A percentile compares a stretch with the other conserved stretches of the same genome.
phyloP scores from a whole-genome alignment of 306 rosid genomes.

The Lathyrus sativus region DNA sequence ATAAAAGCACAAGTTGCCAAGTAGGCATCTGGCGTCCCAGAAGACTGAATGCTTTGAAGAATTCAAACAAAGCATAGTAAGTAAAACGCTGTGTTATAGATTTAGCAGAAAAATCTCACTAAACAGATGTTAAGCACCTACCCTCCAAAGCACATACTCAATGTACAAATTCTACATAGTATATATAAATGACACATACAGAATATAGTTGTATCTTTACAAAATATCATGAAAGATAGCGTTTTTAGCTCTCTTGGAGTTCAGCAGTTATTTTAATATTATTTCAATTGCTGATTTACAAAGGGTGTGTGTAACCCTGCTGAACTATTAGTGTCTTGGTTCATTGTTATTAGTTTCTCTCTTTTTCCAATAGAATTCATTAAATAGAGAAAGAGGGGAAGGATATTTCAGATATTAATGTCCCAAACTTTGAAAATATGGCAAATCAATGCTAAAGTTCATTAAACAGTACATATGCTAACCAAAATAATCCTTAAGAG shows the following conservation, averaged over 20 bases:
- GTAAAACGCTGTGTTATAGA: background rate
- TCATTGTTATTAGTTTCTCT: background rate
- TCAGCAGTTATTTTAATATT: background rate
- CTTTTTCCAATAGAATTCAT: conserved; percentile 10
- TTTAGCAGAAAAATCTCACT: background rate
- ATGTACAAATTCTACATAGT: background rate
- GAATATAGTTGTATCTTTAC: background rate
- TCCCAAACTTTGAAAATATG: conserved; percentile 20
- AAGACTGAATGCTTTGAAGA: conserved; percentile 6
- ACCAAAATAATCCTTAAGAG: conserved; percentile 19
- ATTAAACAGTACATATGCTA: background rate
- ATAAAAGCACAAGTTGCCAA: conserved; percentile 12
- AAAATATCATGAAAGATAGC: background rate
- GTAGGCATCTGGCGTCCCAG: conserved; percentile 1
- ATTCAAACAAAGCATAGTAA: conserved; percentile 10
- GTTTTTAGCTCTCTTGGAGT: background rate
- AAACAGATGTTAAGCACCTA: background rate
- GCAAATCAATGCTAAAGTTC: conserved; percentile 17
- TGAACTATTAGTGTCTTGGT: background rate
- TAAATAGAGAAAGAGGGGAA: background rate
- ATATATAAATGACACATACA: conserved; percentile 13
- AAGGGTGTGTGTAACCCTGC: background rate
- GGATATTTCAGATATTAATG: conserved; percentile 4
- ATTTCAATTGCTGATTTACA: background rate
- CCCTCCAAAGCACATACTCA: conserved; percentile 1